phyloP scores from a whole-genome alignment of 2,329 filamentous ascomycete species.

The Aspergillus sojae region DNA sequence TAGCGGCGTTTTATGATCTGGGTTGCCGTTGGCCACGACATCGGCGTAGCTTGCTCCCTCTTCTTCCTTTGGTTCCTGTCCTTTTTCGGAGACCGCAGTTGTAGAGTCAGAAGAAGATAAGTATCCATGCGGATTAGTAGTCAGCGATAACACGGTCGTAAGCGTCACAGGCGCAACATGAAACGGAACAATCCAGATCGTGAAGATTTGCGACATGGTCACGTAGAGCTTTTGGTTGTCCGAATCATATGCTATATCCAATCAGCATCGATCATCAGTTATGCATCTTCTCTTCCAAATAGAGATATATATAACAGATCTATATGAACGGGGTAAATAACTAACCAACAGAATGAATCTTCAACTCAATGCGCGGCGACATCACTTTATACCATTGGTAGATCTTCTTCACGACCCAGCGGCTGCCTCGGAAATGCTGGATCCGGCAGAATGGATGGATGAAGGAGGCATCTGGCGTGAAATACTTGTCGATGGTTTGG shows the following conservation, averaged over 20 bases:
- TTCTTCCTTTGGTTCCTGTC: constrained; percentile 10
- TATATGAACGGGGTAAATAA: background rate
- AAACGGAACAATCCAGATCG: constrained; percentile 76
- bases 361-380: constrained; percentile 70
- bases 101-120: background rate
- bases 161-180: constrained; percentile 69
- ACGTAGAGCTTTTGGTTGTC: constrained; percentile 70
- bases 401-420: constrained; percentile 68
- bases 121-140: constrained; percentile 42
- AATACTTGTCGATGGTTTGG: constrained; percentile 69
- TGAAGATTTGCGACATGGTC: constrained; percentile 72
- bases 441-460: constrained; percentile 78
- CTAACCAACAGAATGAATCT: constrained; percentile 63
- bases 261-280: too few species aligned
- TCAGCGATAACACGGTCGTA: constrained; percentile 68
- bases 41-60: background rate
- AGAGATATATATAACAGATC: background rate
- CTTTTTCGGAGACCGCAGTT: constrained; percentile 15
- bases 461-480: constrained; percentile 71
- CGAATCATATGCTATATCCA: constrained; percentile 65
- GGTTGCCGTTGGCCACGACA: background rate
- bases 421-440: constrained; percentile 61
- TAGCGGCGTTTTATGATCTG: background rate
- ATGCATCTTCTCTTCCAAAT: background rate
- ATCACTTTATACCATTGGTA: constrained; percentile 86